Conservation (phyloP, 2,329 filamentous ascomycete species). For the Botrytis fragariae region DNA sequence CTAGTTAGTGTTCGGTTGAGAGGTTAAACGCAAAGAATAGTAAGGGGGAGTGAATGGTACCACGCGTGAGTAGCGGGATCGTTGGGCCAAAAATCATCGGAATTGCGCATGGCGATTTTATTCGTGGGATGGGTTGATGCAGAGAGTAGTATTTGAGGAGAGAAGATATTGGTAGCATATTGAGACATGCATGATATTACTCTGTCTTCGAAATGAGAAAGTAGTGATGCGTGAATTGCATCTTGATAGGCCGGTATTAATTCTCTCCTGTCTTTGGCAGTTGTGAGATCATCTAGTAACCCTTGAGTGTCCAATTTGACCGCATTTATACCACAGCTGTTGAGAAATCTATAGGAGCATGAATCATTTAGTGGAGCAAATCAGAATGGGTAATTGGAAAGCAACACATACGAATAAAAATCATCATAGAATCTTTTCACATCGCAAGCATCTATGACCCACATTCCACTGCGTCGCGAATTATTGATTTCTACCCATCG, state of each 20-base stretch:
- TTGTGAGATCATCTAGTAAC: constrained; percentile 19
- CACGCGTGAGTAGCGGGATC: constrained; percentile 22
- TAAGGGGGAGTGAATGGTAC: no score
- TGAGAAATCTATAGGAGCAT: constrained; percentile 19
- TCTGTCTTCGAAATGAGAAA: constrained; percentile 21
- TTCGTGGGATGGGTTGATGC: background rate
- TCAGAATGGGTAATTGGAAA: no score
- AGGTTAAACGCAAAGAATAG: background rate
- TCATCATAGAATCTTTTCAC: constrained; percentile 23
- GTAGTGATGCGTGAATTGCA: constrained; percentile 17
- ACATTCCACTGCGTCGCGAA: constrained; percentile 17
- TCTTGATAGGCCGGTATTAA: constrained; percentile 22
- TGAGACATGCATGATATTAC: constrained; percentile 28
- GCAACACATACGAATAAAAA: constrained; percentile 22
- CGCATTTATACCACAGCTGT: constrained; percentile 19
- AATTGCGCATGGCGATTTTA: constrained; percentile 23
- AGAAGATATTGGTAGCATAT: constrained; percentile 22
- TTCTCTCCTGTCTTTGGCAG: background rate
- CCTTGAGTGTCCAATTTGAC: constrained; percentile 26
- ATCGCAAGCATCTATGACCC: constrained; percentile 21
- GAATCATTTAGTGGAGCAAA: background rate
- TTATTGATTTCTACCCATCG: constrained; percentile 21
- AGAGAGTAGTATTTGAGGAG: constrained; percentile 19
- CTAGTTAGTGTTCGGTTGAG: background rate
- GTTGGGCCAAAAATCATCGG: constrained; percentile 26